Evolutionary conservation across 2,329 filamentous ascomycete genomes (phyloP), one percentile per base, ranked within the genome.

Genomic region (Cadophora malorum): DNA sequence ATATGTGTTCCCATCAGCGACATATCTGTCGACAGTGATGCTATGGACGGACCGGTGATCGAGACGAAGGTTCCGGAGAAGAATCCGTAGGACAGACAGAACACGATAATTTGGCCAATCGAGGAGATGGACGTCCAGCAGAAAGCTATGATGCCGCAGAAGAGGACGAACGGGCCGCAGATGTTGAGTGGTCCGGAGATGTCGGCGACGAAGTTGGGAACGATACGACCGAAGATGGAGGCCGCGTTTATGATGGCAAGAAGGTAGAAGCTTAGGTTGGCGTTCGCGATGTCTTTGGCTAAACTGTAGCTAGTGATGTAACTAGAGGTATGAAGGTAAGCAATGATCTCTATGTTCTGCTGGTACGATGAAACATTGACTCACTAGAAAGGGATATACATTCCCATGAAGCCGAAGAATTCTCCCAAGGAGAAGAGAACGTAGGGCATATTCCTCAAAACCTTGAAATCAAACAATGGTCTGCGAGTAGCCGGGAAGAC

Each of bases 51-150:
- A 4, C 63, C 69, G 31, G 60, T 52, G 16, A 73, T 63, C 10
- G 66, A 68, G 6, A 91, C 85, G 71, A 89, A 90, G 1, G 86
- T 86, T 12, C 90, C 91, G 0, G 86, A 88, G 41, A 84, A 84
- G 75, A 92, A 91, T n/a, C 90, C 91, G 71, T 90, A 93, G 16
- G 91, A 78, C 21, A 85, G 80, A 14, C 85, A 83, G 76, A 91
- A 93, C 23, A 87, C 80, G 50, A 92, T 82, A 63, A 90, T 84
- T 1, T 85, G 83, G 0, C 83, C 83, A 4, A 64, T 73, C 0
- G 85, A 83, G 0, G 83, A 82, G 5, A 87, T 83, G 28, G 80
- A 81, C 1, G 80, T 80, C 45, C 80, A 80, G 1, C 82, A 81
- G 12, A 87, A 79, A 83, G 86, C 84, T 1, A 86, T 73, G 58